These are phyloP conservation scores for Saccharum officinarum DNA, from an alignment of 176 grass and related monocot genomes.

Conservation along the genomic window DNA sequence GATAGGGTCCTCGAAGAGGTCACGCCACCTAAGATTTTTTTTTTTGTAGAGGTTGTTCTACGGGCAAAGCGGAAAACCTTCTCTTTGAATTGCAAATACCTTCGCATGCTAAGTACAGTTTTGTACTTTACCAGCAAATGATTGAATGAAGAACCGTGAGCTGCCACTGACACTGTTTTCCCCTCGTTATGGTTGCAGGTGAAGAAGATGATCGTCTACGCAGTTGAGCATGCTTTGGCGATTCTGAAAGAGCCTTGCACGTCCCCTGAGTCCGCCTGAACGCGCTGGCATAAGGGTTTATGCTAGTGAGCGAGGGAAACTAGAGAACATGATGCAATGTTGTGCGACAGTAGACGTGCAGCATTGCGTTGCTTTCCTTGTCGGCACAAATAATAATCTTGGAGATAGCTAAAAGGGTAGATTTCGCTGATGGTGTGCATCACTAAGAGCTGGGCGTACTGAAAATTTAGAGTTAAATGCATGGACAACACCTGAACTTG, in stretches of 20 bases:
- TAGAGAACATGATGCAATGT: not conserved
- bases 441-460: not conserved
- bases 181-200: slow-evolving; percentile 27
- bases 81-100: no score
- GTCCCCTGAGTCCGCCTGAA: not conserved
- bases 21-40: no score
- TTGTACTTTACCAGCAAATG: not conserved
- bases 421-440: not conserved
- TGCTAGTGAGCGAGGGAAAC: not conserved
- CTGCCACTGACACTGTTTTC: not conserved
- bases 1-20: no score
- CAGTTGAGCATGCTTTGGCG: slow-evolving; percentile 41
- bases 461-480: no score
- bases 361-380: not conserved
- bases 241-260: slow-evolving; percentile 27
- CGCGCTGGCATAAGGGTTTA: not conserved
- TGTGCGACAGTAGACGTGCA: not conserved
- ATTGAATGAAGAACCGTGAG: not conserved
- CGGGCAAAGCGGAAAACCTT: no score
- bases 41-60: no score
- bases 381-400: slow-evolving; percentile 9
- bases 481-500: no score
- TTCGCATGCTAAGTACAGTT: not conserved
- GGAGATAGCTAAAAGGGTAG: not conserved
- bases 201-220: slow-evolving; percentile 77